A percentile compares a stretch with the other conserved stretches of the same genome.
Conservation (phyloP, 345 rosid genomes). For the Noccaea caerulescens region DNA sequence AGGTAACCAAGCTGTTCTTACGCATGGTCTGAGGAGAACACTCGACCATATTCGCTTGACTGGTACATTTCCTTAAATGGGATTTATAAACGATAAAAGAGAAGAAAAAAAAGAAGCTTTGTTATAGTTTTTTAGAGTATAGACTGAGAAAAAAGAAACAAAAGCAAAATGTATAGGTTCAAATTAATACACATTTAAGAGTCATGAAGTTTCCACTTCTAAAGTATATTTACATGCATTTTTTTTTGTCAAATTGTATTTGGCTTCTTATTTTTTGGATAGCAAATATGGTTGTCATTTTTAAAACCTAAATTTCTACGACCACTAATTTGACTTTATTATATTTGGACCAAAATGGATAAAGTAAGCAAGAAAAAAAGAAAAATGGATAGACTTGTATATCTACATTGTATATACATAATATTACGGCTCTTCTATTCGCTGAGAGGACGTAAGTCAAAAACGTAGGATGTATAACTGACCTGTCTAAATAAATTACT, state of each 20-base stretch:
- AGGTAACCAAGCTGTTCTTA: slow-evolving; percentile 74
- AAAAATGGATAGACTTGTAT: slow-evolving; percentile 31
- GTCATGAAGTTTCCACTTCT: slow-evolving; percentile 10
- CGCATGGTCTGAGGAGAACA: slow-evolving; percentile 70
- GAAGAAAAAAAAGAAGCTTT: background rate
- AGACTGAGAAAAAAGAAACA: slow-evolving; percentile 10
- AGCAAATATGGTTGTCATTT: background rate
- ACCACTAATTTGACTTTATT: slow-evolving; percentile 9
- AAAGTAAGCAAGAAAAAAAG: background rate
- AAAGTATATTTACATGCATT: slow-evolving; percentile 9
- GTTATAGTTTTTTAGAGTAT: slow-evolving; percentile 36
- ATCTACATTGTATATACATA: background rate
- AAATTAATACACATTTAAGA: slow-evolving; percentile 21
- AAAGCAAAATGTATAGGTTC: slow-evolving; percentile 36
- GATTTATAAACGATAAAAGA: background rate
- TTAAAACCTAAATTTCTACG: background rate
- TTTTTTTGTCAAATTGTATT: background rate
- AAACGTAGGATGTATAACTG: background rate
- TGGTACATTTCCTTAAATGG: slow-evolving; percentile 63
- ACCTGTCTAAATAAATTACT: background rate
- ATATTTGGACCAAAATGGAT: slow-evolving; percentile 27
- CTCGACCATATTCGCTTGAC: slow-evolving; percentile 90
- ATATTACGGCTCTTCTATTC: slow-evolving; percentile 33
- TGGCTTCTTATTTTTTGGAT: background rate
- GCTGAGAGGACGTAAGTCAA: slow-evolving; percentile 35